Evolutionary conservation across 192 early-diverging fungal species (phyloP).

Genomic region (Coemansia furcata): DNA sequence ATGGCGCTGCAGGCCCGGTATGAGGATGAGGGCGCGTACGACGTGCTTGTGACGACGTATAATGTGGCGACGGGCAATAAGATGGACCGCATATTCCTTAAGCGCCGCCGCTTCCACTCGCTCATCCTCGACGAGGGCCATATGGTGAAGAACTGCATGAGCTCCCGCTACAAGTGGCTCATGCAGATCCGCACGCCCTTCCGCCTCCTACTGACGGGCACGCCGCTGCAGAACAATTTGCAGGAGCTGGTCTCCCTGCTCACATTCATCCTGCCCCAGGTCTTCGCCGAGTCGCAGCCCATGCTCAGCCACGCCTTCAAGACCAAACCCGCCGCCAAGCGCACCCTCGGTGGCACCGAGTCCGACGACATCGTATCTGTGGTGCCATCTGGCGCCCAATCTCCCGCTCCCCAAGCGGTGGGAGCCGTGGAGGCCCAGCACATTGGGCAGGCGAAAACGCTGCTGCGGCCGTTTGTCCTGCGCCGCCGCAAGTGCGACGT

Average conservation of each 20-base stretch:
- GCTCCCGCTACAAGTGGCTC: constrained; percentile 73
- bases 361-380: constrained; percentile 38
- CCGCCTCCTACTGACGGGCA: constrained; percentile 77
- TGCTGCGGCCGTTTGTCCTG: constrained; percentile 88
- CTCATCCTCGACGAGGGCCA: constrained; percentile 90
- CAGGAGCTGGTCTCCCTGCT: constrained; percentile 82
- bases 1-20: constrained; percentile 55
- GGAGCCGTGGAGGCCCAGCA: constrained; percentile 55
- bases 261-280: constrained; percentile 81
- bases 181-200: constrained; percentile 62
- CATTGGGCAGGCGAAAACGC: constrained; percentile 72
- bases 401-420: constrained; percentile 15
- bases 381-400: constrained; percentile 32
- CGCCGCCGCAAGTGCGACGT: constrained; percentile 77
- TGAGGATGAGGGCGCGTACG: constrained; percentile 51
- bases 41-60: constrained; percentile 83
- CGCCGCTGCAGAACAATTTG: constrained; percentile 84
- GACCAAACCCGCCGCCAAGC: constrained; percentile 17
- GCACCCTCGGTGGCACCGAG: constrained; percentile 12
- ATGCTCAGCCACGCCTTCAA: constrained; percentile 49
- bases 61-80: constrained; percentile 67
- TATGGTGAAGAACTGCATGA: constrained; percentile 87
- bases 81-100: constrained; percentile 73
- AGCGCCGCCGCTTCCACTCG: constrained; percentile 58
- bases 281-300: constrained; percentile 61